Evolutionary conservation across 352 stramenopile species (phyloP), one percentile per base, ranked within the genome.

Genomic region (Paralagenidium karlingii): DNA sequence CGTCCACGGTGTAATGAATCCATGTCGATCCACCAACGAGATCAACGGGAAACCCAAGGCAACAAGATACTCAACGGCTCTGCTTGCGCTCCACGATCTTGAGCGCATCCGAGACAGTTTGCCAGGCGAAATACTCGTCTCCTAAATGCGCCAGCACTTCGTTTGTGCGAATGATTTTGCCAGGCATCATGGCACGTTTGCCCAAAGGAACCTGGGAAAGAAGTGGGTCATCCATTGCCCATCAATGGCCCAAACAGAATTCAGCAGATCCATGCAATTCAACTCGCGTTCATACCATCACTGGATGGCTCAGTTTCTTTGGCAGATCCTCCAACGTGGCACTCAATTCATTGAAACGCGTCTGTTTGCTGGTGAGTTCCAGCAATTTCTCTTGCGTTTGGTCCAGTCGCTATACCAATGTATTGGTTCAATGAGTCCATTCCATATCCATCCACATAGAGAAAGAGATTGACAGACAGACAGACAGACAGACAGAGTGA

Each of bases 81-180:
- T 84, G 82, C 56, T 82, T 82, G 53, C 78, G 75, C 32, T 70
- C 63, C 30, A 89, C 76, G 12, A 82, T 63, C 18, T 66, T 60
- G 1, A 82, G 27, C 0, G 78, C 68, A 15, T 80, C 60, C 11
- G 54, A 46, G 8, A 68, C 74, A 27, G 70, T 80, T 43, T 79
- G 65, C 75, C 77, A 89, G 20, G 69, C 64, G 49, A 79, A 89
- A 52, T 83, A 84, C 9, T 87, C 68, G 46, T 87, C 75, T 6
- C 78, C 78, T 22, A 92, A 43, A 44, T 89, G 74, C 24, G 73
- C 68, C 10, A 89, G 52, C 38, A 92, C 65, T 55, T 92, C 78
- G 28, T 92, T 92, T 24, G 78, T 79, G 34, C 74, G 75, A 39
- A 88, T 59, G 29, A 92, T 83, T 42, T 77, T 85, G 31, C 78